These are phyloP conservation scores for Phylloporus scabripes DNA, from an alignment of 768 basidiomycete species.

Conservation along the genomic window DNA sequence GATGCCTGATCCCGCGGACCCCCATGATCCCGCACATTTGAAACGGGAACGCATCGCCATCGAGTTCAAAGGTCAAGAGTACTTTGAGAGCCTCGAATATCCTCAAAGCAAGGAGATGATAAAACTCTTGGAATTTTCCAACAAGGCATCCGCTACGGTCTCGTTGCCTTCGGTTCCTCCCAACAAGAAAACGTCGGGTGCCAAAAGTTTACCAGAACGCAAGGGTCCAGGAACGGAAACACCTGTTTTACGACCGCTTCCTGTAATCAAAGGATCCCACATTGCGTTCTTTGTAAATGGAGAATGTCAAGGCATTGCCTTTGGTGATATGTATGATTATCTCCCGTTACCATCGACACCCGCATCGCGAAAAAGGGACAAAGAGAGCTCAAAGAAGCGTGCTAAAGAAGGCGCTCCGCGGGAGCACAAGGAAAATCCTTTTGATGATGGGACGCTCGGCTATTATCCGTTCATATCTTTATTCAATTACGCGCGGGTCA, in stretches of 20 bases:
- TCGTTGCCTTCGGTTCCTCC: constrained; percentile 51
- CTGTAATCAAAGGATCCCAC: constrained; percentile 62
- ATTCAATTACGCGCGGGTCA: constrained; percentile 84
- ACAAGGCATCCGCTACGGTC: constrained; percentile 49
- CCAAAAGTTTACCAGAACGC: constrained; percentile 63
- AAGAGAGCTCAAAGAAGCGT: constrained; percentile 50
- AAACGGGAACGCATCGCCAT: constrained; percentile 90
- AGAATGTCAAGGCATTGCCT: constrained; percentile 75
- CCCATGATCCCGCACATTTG: constrained; percentile 74
- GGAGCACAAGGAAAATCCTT: constrained; percentile 75
- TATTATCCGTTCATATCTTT: constrained; percentile 95
- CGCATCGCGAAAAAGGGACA: constrained; percentile 52
- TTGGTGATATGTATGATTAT: constrained; percentile 85
- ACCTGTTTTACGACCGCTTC: constrained; percentile 55
- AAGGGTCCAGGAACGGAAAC: constrained; percentile 32
- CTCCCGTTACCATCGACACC: constrained; percentile 68
- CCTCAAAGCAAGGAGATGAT: constrained; percentile 88
- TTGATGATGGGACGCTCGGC: constrained; percentile 92
- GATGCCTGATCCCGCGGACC: constrained; percentile 54
- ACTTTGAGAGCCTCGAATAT: constrained; percentile 93
- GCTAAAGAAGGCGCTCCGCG: constrained; percentile 59
- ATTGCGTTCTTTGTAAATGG: constrained; percentile 94
- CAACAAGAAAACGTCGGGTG: constrained; percentile 60
- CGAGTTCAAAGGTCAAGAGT: constrained; percentile 93
- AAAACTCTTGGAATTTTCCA: constrained; percentile 73